Conservation (phyloP, 2,329 filamentous ascomycete genomes). For the Eutypa lata region DNA sequence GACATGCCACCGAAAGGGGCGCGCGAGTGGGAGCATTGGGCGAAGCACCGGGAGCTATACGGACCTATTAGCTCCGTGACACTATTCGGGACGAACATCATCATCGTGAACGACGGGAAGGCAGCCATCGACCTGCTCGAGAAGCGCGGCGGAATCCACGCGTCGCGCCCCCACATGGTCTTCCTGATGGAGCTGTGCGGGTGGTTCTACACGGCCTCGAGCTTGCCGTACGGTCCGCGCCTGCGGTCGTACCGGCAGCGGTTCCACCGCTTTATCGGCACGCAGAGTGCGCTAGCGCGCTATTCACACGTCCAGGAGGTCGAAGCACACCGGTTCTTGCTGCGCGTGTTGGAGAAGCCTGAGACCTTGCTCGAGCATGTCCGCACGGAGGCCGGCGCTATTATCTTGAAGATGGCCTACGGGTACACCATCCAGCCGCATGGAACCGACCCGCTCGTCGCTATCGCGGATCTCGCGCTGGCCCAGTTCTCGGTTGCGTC, state of each 20-base stretch:
- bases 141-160: conserved; percentile 30
- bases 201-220: conserved; percentile 17
- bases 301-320: conserved; percentile 9
- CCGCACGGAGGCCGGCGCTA: conserved; percentile 1
- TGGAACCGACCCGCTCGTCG: not conserved
- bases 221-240: conserved; percentile 18
- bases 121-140: conserved; percentile 35
- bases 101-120: conserved; percentile 36
- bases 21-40: conserved; percentile 38
- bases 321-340: conserved; percentile 12
- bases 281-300: conserved; percentile 11
- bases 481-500: not conserved
- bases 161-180: conserved; percentile 24
- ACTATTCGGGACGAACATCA: conserved; percentile 35
- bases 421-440: not conserved
- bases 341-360: conserved; percentile 11
- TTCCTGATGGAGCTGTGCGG: conserved; percentile 27
- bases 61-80: conserved; percentile 38
- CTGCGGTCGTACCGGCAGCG: conserved; percentile 24
- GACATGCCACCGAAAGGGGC: conserved; percentile 40
- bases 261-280: conserved; percentile 26
- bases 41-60: conserved; percentile 36
- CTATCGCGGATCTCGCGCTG: not conserved
- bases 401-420: conserved; percentile 1
- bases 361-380: conserved; percentile 5